Evolutionary conservation across 495 filamentous ascomycete genomes (phyloP), one percentile per base, ranked within the genome.

Genomic region (Daldinia loculata): DNA sequence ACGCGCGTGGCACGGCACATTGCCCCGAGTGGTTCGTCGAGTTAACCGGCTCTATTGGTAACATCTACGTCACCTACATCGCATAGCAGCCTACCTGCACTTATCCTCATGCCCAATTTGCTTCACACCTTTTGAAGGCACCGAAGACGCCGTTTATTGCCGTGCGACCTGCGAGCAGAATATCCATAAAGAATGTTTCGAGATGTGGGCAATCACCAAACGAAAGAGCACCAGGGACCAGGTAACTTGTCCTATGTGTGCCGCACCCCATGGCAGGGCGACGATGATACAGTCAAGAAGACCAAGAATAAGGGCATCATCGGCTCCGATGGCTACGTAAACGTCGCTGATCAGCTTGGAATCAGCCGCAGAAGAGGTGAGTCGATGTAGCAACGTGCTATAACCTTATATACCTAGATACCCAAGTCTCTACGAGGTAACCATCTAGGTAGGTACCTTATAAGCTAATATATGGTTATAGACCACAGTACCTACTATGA

Each of bases 81-180:
- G 73, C 78, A 2, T 89, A 84, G 27, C 72, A 83, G 39, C 91
- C 91, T 0, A 77, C 48, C n/a, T 96, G 93, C 77, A 82, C 82
- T 45, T 94, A 92, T 76, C 90, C 91, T 0, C 87, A 91, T 76
- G 81, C 78, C 6, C 59, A n/a, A 26, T 26, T 3, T 95, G 92
- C 77, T 93, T 90, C 74, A 87, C 82, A 70, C 88, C 91, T 48
- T 88, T 93, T 69, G 84, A 89, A 50, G 67, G 29, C 4, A 80
- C 81, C 5, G 89, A 91, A 62, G 78, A 83, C 0, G 84, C 89
- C 15, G 86, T 93, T 2, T 94, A 89, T 83, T 95, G 92, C 76
- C 87, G 87, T 59, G 85, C 87, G 3, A 84, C 87, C 0, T 95
- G 92, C 71, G 92, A 91, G 1, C 92, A 94, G 76, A 94, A 95